Conservation (phyloP, 495 filamentous ascomycete genomes). For the Aspergillus cristatus region DNA sequence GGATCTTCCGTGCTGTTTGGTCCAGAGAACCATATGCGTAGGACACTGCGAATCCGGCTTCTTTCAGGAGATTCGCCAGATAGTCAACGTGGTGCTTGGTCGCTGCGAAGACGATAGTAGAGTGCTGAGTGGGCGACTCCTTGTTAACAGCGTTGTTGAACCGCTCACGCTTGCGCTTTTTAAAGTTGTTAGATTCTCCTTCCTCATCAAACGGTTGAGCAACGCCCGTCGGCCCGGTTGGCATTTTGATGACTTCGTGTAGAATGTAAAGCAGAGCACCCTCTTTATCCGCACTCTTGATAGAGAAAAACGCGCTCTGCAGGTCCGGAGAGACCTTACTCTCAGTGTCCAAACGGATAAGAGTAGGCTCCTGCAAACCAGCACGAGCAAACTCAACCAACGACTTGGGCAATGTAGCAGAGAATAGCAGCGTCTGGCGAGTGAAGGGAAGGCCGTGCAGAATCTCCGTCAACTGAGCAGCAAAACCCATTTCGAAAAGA, state of each 20-base stretch:
- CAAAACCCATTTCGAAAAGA: constrained; percentile 97
- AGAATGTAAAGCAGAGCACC: constrained; percentile 83
- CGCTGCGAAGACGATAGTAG: constrained; percentile 87
- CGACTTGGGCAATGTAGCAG: constrained; percentile 85
- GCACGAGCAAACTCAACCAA: constrained; percentile 93
- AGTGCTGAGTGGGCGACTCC: constrained; percentile 49
- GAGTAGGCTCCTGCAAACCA: constrained; percentile 77
- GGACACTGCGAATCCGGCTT: constrained; percentile 77
- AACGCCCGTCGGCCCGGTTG: constrained; percentile 58
- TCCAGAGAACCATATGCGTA: constrained; percentile 91
- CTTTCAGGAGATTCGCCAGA: constrained; percentile 58
- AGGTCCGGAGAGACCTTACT: constrained; percentile 93
- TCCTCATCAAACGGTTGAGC: constrained; percentile 26
- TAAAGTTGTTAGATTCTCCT: constrained; percentile 43
- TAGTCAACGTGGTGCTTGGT: constrained; percentile 99
- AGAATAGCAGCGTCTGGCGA: constrained; percentile 88
- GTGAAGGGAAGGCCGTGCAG: constrained; percentile 73
- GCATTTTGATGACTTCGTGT: constrained; percentile 88
- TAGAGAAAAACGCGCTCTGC: constrained; percentile 83
- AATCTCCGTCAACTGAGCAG: constrained; percentile 86
- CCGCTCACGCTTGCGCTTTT: constrained; percentile 57
- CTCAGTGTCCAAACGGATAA: constrained; percentile 85
- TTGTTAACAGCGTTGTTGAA: constrained; percentile 26
- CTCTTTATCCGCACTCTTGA: constrained; percentile 90
- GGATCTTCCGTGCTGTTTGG: constrained; percentile 81